These are phyloP conservation scores for Heteromeles arbutifolia DNA, from an alignment of 306 rosid genomes.

Conservation along the genomic window DNA sequence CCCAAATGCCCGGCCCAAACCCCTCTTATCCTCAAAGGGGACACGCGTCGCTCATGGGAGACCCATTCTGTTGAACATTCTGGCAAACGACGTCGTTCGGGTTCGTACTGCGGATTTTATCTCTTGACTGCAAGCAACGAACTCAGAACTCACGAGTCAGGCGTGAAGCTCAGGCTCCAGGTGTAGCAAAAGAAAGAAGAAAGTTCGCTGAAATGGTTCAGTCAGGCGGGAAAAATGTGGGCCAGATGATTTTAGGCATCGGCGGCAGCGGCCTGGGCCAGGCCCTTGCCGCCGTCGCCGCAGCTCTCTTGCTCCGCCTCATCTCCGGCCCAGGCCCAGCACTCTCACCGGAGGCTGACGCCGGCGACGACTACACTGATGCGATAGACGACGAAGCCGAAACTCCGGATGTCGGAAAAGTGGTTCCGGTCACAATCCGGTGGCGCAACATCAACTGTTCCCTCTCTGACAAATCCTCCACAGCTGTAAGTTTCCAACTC, in stretches of 20 bases:
- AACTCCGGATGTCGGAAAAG: conserved; percentile 22
- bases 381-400: conserved; percentile 21
- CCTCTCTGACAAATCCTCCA: conserved; percentile 54
- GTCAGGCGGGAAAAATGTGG: conserved; percentile 59
- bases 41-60: conserved; percentile 48
- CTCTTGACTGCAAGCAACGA: background rate
- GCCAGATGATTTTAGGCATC: conserved; percentile 44
- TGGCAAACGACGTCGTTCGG: background rate
- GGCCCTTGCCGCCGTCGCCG: conserved; percentile 60
- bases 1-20: background rate
- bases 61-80: background rate
- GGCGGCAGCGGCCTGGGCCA: conserved; percentile 66
- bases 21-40: conserved; percentile 45
- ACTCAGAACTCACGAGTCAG: background rate
- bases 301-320: conserved; percentile 60
- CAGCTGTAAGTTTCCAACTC: conserved; percentile 39
- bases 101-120: background rate
- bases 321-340: conserved; percentile 69
- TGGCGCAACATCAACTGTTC: conserved; percentile 77
- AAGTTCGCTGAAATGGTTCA: conserved; percentile 26
- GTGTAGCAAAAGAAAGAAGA: background rate
- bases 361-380: conserved; percentile 23
- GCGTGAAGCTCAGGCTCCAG: background rate
- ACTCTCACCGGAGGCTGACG: conserved; percentile 41
- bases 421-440: conserved; percentile 64